These are phyloP conservation scores for Cryphonectria nitschkei DNA, from an alignment of 2,329 filamentous ascomycete species.

Conservation along the genomic window DNA sequence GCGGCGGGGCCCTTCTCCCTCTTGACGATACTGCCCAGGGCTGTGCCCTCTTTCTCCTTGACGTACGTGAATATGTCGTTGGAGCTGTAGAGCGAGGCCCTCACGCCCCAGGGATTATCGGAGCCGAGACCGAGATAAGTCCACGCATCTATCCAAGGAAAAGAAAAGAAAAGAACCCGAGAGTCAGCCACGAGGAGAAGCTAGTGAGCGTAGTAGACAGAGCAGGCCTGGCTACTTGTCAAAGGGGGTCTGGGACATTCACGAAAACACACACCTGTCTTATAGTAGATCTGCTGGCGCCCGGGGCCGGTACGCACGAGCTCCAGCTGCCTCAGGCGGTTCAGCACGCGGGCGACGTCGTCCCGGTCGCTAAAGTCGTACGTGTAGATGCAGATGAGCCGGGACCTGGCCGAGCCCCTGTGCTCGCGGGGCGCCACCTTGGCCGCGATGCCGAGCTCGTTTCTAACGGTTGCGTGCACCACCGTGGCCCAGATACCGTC, in stretches of 20 bases:
- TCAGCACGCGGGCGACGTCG: constrained; percentile 71
- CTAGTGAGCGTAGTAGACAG: not conserved
- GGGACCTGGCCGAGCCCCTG: constrained; percentile 46
- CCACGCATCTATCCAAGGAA: constrained; percentile 58
- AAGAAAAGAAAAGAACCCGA: not conserved
- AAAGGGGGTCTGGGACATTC: not conserved
- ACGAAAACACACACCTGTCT: constrained; percentile 60
- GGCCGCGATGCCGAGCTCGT: constrained; percentile 71
- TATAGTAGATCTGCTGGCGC: constrained; percentile 71
- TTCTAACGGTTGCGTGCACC: constrained; percentile 67
- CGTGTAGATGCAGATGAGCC: constrained; percentile 80
- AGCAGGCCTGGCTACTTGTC: too few relatives aligned
- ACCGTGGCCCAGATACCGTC: constrained; percentile 68
- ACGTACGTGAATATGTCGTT: constrained; percentile 42
- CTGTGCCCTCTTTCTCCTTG: constrained; percentile 16
- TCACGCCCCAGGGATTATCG: constrained; percentile 65
- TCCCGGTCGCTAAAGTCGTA: constrained; percentile 69
- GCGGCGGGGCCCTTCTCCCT: not conserved
- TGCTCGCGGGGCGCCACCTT: constrained; percentile 69
- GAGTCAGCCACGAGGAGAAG: constrained; percentile 23
- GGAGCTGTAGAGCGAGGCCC: constrained; percentile 60
- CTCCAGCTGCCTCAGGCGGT: constrained; percentile 63
- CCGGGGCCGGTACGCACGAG: constrained; percentile 51
- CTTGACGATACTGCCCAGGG: constrained; percentile 9
- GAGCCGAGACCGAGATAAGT: constrained; percentile 67